Evolutionary conservation across 129 eudicot species (phyloP), one percentile per base, ranked within the genome.

Genomic region (Scalesia atractyloides): DNA sequence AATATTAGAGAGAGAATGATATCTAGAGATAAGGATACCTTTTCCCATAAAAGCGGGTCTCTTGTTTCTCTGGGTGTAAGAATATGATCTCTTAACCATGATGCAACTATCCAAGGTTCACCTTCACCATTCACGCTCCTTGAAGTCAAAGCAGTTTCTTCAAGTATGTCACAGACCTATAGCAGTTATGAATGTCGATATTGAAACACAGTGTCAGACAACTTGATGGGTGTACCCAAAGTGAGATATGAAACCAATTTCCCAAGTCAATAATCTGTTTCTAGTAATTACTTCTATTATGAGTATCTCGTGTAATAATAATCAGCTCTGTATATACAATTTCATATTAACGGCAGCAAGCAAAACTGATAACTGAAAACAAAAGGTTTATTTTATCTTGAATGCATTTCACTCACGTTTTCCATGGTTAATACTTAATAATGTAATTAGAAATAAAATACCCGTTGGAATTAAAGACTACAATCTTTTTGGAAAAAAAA

Each of bases 101-200:
- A 92, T 9, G 89, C 95, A 82, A 92, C 89, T 60, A 92, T 77
- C 96, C 98, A 92, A 34, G 96, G 83, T 69, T 92, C 96, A 69
- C 79, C 72, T 58, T 69, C 91, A 43, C 91, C 89, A 64, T 69
- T 64, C 41, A 64, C 64, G 71, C 90, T 80, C 73, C 85, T 76
- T 58, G 96, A 85, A 68, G 49, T 43, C 74, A 87, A 74, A 11
- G 91, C 89, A 68, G 81, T 78, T 60, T 92, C 98, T 83, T 92
- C 98, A 67, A 87, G 98, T 73, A 84, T 76, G 37, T 92, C 87
- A 53, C 98, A 92, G 1, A 87, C 88, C 98, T 92, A 80, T 66
- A 7, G 17, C 13, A 48, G 58, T 56, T 69, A 67, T 22, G 50
- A 47, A 59, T 14, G 5, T 46, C 20, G 20, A 47, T 37, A 12